Evolutionary conservation across 1,139 yeast genomes (phyloP).

Genomic region (Blastobotrys capitulatus): DNA sequence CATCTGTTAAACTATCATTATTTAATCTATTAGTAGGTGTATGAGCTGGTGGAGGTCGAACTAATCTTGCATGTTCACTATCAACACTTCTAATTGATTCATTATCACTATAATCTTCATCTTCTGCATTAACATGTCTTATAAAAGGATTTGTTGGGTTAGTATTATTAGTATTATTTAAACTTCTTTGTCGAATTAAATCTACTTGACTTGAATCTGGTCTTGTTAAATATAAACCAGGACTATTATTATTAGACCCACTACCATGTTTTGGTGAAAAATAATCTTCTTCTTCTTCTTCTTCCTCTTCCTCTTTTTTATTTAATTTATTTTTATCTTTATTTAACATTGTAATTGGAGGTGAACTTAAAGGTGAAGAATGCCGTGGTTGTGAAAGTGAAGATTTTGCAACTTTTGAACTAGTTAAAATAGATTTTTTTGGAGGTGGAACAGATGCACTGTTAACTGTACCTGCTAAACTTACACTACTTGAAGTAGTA

Average conservation of each 20-base stretch:
- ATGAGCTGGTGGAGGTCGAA: slow-evolving; percentile 1
- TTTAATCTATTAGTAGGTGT: neutral
- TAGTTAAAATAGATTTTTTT: neutral
- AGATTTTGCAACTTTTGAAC: neutral
- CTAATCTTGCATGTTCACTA: neutral
- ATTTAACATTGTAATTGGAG: slow-evolving; percentile 5
- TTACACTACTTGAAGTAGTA: neutral
- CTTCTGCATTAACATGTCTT: slow-evolving; percentile 1
- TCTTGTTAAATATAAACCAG: slow-evolving; percentile 11
- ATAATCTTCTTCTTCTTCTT: slow-evolving; percentile 8
- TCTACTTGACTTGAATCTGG: slow-evolving; percentile 12
- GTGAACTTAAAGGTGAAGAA: slow-evolving; percentile 10
- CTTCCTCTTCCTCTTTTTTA: neutral
- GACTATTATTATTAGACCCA: neutral
- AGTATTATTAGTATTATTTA: neutral
- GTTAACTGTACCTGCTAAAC: neutral
- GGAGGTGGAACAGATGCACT: neutral
- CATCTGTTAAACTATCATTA: neutral
- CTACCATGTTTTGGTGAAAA: neutral
- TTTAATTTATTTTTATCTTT: neutral
- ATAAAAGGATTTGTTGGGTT: too few relatives aligned
- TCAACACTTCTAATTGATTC: neutral
- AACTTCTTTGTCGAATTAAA: slow-evolving; percentile 1
- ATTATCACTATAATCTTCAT: neutral
- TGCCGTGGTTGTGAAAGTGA: neutral